phyloP scores from a whole-genome alignment of 148 eudicot species.

The Rhododendron kiyosumense region DNA sequence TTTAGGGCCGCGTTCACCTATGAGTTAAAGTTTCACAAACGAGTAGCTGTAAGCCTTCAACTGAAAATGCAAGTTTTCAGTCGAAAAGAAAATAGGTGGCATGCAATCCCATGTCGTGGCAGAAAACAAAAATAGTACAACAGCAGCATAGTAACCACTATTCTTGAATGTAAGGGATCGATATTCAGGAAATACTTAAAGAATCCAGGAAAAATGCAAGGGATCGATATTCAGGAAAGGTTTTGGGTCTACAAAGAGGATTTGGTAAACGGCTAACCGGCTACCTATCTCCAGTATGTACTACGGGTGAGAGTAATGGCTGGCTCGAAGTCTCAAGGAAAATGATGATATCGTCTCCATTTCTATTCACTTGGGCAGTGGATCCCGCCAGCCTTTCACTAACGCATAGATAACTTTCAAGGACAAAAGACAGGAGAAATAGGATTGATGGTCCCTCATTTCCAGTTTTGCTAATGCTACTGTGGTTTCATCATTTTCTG shows the following conservation, averaged over 20 bases:
- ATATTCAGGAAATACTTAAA: background rate
- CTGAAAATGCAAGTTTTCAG: background rate
- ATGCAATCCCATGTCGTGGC: background rate
- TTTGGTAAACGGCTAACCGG: background rate
- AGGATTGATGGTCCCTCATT: background rate
- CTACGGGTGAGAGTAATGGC: background rate
- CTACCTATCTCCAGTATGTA: background rate
- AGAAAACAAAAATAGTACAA: background rate
- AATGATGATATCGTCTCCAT: background rate
- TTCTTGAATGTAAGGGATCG: too few species aligned
- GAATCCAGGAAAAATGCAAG: background rate
- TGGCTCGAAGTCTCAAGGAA: background rate
- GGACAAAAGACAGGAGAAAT: background rate
- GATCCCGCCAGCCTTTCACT: background rate
- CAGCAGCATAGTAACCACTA: background rate
- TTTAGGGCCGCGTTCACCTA: constrained; percentile 63
- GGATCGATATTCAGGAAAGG: background rate
- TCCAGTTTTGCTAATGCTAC: background rate
- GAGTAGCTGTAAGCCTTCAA: background rate
- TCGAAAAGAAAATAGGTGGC: background rate
- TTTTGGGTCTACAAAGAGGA: background rate
- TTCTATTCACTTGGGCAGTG: background rate
- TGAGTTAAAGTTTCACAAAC: constrained; percentile 9
- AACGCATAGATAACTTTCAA: background rate
- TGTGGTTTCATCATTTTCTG: background rate